Conservation (phyloP, 2,329 filamentous ascomycete genomes). For the Stachybotrys chlorohalonatus region DNA sequence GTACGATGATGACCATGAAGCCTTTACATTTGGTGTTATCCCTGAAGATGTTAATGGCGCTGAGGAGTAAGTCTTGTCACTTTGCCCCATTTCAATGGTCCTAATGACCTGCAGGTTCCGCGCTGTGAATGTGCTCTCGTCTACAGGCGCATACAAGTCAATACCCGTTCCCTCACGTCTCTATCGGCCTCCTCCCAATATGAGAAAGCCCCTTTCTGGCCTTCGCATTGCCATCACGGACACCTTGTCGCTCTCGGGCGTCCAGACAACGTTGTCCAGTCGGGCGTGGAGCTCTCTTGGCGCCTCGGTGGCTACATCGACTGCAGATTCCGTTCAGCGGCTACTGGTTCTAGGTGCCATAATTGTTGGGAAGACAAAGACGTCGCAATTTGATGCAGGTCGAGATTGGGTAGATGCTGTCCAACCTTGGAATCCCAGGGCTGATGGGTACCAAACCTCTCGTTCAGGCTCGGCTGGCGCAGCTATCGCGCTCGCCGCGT, state of each 20-base stretch:
- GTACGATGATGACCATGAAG: conserved; percentile 26
- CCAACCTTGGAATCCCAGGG: conserved; percentile 35
- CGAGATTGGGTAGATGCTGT: conserved; percentile 31
- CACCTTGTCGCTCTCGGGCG: conserved; percentile 29
- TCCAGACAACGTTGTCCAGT: conserved; percentile 48
- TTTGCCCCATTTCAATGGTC: neutral
- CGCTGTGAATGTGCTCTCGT: conserved; percentile 15
- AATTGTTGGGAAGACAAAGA: conserved; percentile 44
- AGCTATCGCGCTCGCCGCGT: conserved; percentile 25
- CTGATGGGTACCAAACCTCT: conserved; percentile 33
- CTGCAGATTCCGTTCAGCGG: conserved; percentile 40
- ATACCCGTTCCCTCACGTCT: conserved; percentile 29
- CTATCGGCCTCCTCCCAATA: conserved; percentile 18
- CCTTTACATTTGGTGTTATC: conserved; percentile 27
- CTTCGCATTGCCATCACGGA: conserved; percentile 26
- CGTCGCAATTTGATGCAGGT: conserved; percentile 34
- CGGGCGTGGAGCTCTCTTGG: conserved; percentile 48
- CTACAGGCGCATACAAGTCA: conserved; percentile 14
- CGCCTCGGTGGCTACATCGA: conserved; percentile 28
- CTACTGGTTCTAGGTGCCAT: conserved; percentile 52
- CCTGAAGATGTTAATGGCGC: conserved; percentile 19
- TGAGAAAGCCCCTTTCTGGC: conserved; percentile 24
- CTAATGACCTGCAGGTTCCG: conserved; percentile 18
- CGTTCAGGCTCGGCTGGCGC: conserved; percentile 28
- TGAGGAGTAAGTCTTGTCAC: conserved; percentile 10